These are phyloP conservation scores for Zelonia costaricensis DNA, from an alignment of 208 protist species.

Conservation along the genomic window DNA sequence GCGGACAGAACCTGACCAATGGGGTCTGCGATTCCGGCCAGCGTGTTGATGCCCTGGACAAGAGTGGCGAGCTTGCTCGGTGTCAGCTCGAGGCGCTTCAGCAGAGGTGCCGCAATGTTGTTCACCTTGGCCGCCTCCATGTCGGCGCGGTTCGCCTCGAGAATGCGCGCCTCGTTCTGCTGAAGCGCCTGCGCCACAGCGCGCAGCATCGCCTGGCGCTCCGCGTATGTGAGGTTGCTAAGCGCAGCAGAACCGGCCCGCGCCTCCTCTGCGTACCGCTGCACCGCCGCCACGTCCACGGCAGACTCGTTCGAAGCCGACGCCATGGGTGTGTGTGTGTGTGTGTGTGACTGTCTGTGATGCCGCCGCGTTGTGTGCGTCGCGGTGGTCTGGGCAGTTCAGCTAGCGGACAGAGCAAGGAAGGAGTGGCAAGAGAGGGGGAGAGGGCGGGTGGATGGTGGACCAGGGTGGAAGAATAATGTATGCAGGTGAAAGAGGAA, in stretches of 20 bases:
- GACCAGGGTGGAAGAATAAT: too few species aligned
- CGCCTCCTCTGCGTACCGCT: conserved; percentile 46
- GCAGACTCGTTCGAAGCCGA: background rate
- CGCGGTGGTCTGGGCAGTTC: too few species aligned
- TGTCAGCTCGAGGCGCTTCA: conserved; percentile 68
- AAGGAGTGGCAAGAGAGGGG: too few species aligned
- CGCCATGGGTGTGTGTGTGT: background rate
- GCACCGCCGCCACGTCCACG: conserved; percentile 9
- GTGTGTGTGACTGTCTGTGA: background rate
- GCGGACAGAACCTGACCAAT: conserved; percentile 54
- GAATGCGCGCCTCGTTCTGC: conserved; percentile 43
- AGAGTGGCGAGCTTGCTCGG: conserved; percentile 56
- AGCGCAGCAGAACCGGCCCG: conserved; percentile 57
- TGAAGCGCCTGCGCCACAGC: conserved; percentile 60
- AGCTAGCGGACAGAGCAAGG: too few species aligned
- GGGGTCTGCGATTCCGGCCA: conserved; percentile 48
- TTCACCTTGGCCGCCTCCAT: conserved; percentile 39
- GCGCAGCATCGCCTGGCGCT: conserved; percentile 46
- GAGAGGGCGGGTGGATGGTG: too few species aligned
- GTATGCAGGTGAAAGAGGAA: too few species aligned
- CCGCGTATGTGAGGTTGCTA: conserved; percentile 27
- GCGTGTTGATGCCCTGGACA: conserved; percentile 49
- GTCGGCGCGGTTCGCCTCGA: conserved; percentile 76
- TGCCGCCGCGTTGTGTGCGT: too few species aligned
- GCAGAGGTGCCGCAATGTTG: conserved; percentile 35